phyloP scores from a whole-genome alignment of 352 stramenopile species.

The Phytophthora podocarpi region DNA sequence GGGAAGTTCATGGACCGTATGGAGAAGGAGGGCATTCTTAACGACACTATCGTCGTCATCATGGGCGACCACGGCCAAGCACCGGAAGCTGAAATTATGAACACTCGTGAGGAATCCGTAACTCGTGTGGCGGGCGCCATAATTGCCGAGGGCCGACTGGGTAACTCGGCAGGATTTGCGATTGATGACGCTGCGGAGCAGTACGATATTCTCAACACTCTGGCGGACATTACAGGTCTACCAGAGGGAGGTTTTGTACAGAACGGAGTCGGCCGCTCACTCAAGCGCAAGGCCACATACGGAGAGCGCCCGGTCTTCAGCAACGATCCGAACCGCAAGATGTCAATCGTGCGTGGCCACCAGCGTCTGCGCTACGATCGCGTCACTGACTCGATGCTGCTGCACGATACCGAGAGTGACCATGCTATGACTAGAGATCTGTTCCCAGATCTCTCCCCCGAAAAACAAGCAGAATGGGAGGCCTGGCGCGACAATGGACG shows the following conservation, averaged over 20 bases:
- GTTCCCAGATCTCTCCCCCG: constrained; percentile 17
- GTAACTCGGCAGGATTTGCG: constrained; percentile 36
- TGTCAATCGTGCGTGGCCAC: constrained; percentile 51
- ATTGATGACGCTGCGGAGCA: constrained; percentile 52
- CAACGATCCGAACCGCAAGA: constrained; percentile 54
- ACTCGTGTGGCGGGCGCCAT: constrained; percentile 46
- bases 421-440: constrained; percentile 40
- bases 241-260: constrained; percentile 58
- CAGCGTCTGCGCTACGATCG: constrained; percentile 50
- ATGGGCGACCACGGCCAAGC: constrained; percentile 57
- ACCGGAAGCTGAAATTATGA: constrained; percentile 45
- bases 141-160: constrained; percentile 57
- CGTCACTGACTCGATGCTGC: constrained; percentile 42
- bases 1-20: constrained; percentile 62
- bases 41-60: constrained; percentile 66
- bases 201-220: constrained; percentile 67
- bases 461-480: constrained; percentile 30
- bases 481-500: constrained; percentile 39
- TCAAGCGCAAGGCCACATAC: constrained; percentile 44
- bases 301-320: constrained; percentile 47
- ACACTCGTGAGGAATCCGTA: constrained; percentile 44
- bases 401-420: constrained; percentile 51
- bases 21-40: constrained; percentile 41
- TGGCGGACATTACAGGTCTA: constrained; percentile 64
- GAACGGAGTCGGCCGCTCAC: constrained; percentile 53